These are phyloP conservation scores for Crucihimalaya himalaica DNA, from an alignment of 345 rosid species.

Conservation along the genomic window DNA sequence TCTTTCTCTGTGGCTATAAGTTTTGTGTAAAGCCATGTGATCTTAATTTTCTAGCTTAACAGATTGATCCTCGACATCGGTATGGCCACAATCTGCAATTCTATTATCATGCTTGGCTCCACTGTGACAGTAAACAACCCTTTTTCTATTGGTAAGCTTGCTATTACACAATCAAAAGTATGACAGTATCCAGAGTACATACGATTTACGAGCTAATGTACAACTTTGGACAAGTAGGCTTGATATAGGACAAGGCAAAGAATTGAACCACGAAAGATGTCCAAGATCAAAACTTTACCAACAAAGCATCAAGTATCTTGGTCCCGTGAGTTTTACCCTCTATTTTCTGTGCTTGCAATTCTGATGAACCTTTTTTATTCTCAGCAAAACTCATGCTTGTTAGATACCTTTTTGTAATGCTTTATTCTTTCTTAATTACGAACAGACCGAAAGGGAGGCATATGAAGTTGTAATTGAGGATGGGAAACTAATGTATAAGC, in stretches of 20 bases:
- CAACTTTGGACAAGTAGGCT: slow-evolving; percentile 60
- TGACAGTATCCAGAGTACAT: background rate
- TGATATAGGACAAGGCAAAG: slow-evolving; percentile 85
- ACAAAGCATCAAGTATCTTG: slow-evolving; percentile 94
- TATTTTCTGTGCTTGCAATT: slow-evolving; percentile 7
- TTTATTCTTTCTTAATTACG: background rate
- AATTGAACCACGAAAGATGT: slow-evolving; percentile 68
- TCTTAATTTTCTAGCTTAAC: slow-evolving; percentile 33
- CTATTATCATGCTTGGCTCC: slow-evolving; percentile 83
- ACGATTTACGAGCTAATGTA: slow-evolving; percentile 11
- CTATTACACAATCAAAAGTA: slow-evolving; percentile 17
- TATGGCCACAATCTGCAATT: slow-evolving; percentile 96
- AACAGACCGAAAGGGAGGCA: slow-evolving; percentile 64
- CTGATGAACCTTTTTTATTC: background rate
- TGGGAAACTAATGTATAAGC: slow-evolving; percentile 57
- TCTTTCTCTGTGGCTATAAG: background rate
- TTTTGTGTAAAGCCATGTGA: slow-evolving; percentile 17
- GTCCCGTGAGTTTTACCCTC: slow-evolving; percentile 65
- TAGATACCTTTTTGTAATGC: background rate
- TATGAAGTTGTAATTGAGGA: slow-evolving; percentile 63
- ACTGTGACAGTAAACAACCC: slow-evolving; percentile 78
- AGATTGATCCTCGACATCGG: slow-evolving; percentile 97
- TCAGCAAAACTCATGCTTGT: background rate
- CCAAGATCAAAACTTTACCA: slow-evolving; percentile 73
- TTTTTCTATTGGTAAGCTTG: slow-evolving; percentile 79